Evolutionary conservation across 2,329 filamentous ascomycete genomes (phyloP), one percentile per base, ranked within the genome.

Genomic region (Ambrosiella beaveri): DNA sequence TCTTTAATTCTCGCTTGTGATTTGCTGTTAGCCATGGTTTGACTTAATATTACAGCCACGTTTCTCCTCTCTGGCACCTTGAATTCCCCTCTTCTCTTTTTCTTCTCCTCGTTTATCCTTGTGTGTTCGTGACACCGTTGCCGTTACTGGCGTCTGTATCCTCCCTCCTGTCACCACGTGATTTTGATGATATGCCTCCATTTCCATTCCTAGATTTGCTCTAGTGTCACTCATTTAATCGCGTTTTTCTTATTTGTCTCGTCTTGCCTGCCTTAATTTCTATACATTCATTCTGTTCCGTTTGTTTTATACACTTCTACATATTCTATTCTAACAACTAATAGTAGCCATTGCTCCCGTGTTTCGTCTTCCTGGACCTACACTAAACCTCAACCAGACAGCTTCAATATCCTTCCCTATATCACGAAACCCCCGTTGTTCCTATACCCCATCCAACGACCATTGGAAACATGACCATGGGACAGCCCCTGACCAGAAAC

Each of bases 161-260:
- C 5, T 17, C 44, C n/a, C n/a, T 5, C 19, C 40, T 47, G 44
- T 47, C n/a, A 47, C 19, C 44, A 47, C 44, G 17, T 6, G 19
- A 2, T 2, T 19, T 15, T 17, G 19, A 47, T 41, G 11, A 41
- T 41, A 11, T 41, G 40, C 40, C n/a, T n/a, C 2, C 11, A 11
- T 3, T 7, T 47, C n/a, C 8, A 13, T 15, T 47, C 27, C 27
- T 27, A 27, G 8, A 15, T 17, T 47, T 15, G n/a, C 8, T 47
- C 44, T 47, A 47, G 5, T 17, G 44, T 13, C 44, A 47, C 19
- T 61, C 59, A 17, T 36, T 38, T 37, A 44, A 54, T 54, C 56
- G 44, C 51, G 57, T 56, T 37, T 39, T 55, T 54, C 54, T 36
- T 59, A 55, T 53, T 59, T 47, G 53, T 62, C 57, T 59, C 44